A percentile compares a stretch with the other conserved stretches of the same genome.
Evolutionary conservation across 257 asterid genomes (phyloP).

Genomic region (Craterostigma plantagineum): DNA sequence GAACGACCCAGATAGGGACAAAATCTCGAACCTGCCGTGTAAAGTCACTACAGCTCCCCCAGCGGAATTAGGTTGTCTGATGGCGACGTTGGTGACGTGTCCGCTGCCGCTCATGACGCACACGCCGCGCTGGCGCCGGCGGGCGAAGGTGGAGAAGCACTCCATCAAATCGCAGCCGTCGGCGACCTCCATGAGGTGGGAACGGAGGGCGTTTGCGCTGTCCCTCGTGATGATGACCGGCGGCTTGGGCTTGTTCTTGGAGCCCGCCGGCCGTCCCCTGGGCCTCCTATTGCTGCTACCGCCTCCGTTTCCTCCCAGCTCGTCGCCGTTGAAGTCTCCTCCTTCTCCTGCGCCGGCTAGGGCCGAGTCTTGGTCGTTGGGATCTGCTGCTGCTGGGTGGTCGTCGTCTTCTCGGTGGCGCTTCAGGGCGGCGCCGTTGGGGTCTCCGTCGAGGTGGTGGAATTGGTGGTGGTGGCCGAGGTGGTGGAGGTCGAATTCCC

Average conservation of each 20-base stretch:
- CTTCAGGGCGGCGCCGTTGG: too few relatives aligned
- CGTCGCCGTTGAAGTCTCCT: conserved; percentile 14
- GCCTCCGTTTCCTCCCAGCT: not conserved
- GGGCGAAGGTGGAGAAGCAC: conserved; percentile 37
- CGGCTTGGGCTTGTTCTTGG: conserved; percentile 69
- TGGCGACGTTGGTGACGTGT: conserved; percentile 42
- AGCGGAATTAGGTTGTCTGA: conserved; percentile 54
- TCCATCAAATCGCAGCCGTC: conserved; percentile 69
- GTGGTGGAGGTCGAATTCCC: conserved; percentile 66
- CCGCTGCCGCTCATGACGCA: conserved; percentile 73
- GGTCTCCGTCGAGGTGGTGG: not conserved
- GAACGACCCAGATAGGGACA: conserved; percentile 51
- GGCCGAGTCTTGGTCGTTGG: conserved; percentile 46
- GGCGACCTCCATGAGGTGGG: conserved; percentile 65
- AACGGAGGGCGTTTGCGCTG: conserved; percentile 57
- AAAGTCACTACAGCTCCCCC: conserved; percentile 49
- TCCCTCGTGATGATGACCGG: conserved; percentile 64
- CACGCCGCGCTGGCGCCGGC: conserved; percentile 63
- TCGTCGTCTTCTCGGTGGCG: too few relatives aligned
- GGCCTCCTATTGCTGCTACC: conserved; percentile 27
- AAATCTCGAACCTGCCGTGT: conserved; percentile 66
- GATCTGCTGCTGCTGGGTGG: conserved; percentile 18
- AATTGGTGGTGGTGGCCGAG: conserved; percentile 20
- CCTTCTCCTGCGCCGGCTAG: conserved; percentile 29
- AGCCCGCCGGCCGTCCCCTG: conserved; percentile 67